These are phyloP conservation scores for Flaveria sonorensis DNA, from an alignment of 129 eudicot genomes.

Conservation along the genomic window DNA sequence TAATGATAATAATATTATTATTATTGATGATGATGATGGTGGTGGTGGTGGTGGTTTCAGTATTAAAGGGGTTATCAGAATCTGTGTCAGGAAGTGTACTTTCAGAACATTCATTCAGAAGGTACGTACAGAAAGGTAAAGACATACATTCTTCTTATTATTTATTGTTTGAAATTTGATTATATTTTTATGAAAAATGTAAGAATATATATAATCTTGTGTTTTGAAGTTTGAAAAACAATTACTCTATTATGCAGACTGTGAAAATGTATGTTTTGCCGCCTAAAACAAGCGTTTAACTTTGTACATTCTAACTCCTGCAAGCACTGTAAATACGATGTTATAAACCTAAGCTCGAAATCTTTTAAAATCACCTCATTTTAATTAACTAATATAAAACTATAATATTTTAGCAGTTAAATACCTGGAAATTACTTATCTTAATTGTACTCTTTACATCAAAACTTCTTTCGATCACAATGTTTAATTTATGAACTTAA, in stretches of 20 bases:
- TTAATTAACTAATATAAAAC: no score
- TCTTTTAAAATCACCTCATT: no score
- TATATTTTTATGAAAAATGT: no score
- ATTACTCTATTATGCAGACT: no score
- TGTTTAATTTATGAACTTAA: not conserved
- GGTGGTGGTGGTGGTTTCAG: no score
- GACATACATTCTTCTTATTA: no score
- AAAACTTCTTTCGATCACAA: not conserved
- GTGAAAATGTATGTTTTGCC: no score
- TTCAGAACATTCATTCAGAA: conserved; percentile 28
- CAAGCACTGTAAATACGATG: not conserved
- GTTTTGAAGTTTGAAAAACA: not conserved
- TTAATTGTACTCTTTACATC: not conserved
- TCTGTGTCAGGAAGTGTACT: conserved; percentile 39
- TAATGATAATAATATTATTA: not conserved
- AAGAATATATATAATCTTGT: no score
- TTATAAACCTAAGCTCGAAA: no score
- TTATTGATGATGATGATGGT: no score
- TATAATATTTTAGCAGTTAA: not conserved
- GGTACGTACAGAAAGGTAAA: conserved; percentile 27
- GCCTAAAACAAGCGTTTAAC: not conserved
- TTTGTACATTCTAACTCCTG: not conserved
- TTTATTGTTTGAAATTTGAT: not conserved
- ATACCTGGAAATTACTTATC: not conserved
- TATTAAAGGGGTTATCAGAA: not conserved